These are phyloP conservation scores for Populus hybrid DNA, from an alignment of 441 rosid genomes.

Conservation along the genomic window DNA sequence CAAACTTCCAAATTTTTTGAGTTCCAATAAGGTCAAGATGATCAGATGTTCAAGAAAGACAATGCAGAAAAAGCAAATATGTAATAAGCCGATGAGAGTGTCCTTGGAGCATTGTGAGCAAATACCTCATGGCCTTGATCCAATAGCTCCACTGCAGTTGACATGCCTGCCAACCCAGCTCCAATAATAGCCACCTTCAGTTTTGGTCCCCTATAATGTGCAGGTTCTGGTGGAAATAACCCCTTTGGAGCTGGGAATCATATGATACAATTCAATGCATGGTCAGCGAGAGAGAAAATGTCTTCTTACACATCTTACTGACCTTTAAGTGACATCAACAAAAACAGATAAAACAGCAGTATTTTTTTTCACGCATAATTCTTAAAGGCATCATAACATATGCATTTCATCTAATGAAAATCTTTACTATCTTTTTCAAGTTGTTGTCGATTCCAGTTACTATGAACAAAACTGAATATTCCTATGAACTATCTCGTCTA, in stretches of 20 bases:
- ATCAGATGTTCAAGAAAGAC: neutral
- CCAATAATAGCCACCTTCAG: constrained; percentile 96
- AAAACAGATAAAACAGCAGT: neutral
- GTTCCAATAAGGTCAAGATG: neutral
- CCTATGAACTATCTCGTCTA: neutral
- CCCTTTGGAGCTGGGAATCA: constrained; percentile 88
- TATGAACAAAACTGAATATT: neutral
- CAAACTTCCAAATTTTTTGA: neutral
- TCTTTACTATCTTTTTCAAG: neutral
- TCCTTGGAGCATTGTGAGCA: neutral
- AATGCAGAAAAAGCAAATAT: neutral
- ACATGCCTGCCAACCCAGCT: constrained; percentile 98
- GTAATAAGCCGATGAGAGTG: neutral
- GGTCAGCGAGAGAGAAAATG: constrained; percentile 7
- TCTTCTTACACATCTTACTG: neutral
- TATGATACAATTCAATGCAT: constrained; percentile 11
- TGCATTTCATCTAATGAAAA: neutral
- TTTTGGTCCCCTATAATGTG: constrained; percentile 85
- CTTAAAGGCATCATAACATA: too few species aligned
- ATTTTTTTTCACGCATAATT: too few species aligned
- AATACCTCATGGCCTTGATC: constrained; percentile 97
- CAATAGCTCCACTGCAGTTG: constrained; percentile 93
- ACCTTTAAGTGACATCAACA: neutral
- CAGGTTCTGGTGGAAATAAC: constrained; percentile 92
- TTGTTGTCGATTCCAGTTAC: neutral